phyloP scores from a whole-genome alignment of 2,329 filamentous ascomycete species.

The Sporothrix humicola region DNA sequence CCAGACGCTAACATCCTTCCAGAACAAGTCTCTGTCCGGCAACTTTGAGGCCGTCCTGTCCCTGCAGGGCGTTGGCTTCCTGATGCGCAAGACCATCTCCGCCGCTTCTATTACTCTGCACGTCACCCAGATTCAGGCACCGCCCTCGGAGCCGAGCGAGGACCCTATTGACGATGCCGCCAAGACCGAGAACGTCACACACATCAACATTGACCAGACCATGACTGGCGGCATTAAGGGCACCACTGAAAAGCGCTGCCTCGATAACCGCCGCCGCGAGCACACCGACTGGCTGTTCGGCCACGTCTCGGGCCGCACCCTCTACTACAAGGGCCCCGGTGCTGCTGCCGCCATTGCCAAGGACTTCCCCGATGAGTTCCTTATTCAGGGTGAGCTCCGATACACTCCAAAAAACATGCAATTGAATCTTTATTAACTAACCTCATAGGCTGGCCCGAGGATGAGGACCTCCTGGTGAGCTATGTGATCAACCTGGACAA shows the following conservation, averaged over 20 bases:
- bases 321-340: conserved; percentile 49
- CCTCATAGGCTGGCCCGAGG: conserved; percentile 52
- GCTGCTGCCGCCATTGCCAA: conserved; percentile 57
- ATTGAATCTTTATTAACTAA: too few relatives aligned
- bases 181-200: conserved; percentile 47
- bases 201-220: conserved; percentile 75
- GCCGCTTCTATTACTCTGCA: conserved; percentile 71
- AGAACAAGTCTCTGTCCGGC: conserved; percentile 80
- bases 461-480: conserved; percentile 68
- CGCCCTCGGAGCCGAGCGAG: conserved; percentile 50
- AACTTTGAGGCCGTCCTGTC: conserved; percentile 69
- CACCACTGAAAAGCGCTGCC: conserved; percentile 61
- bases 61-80: conserved; percentile 74
- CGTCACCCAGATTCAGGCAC: conserved; percentile 60
- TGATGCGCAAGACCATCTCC: conserved; percentile 73
- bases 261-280: conserved; percentile 60
- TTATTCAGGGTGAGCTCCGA: conserved; percentile 49
- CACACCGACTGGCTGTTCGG: conserved; percentile 85
- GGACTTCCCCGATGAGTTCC: conserved; percentile 54
- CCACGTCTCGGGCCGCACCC: conserved; percentile 64
- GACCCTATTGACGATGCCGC: conserved; percentile 38
- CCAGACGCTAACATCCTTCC: conserved; percentile 27
- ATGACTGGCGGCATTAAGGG: conserved; percentile 73
- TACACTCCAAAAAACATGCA: too few relatives aligned
- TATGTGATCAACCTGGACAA: conserved; percentile 59